These are phyloP conservation scores for Neopestalotiopsis rosae DNA, from an alignment of 2,329 filamentous ascomycete genomes.

Conservation along the genomic window DNA sequence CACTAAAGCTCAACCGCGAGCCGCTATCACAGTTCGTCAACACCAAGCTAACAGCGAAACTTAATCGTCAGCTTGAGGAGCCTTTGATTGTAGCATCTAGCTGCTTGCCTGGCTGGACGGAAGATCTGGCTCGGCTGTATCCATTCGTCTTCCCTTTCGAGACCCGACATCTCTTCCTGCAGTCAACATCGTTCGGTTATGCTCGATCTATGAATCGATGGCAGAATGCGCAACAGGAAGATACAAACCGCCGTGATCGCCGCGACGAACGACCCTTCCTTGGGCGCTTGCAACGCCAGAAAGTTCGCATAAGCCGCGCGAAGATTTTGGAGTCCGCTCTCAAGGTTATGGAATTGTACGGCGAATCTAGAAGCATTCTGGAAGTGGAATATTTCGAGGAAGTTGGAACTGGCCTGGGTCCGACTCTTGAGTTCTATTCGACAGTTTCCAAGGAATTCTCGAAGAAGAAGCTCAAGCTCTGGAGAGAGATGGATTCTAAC, in stretches of 20 bases:
- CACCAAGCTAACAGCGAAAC: slow-evolving; percentile 95
- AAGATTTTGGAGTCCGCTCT: slow-evolving; percentile 95
- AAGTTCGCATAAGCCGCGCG: slow-evolving; percentile 94
- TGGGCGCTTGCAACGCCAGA: slow-evolving; percentile 90
- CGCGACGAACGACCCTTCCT: slow-evolving; percentile 91
- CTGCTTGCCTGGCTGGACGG: slow-evolving; percentile 93
- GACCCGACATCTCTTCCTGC: slow-evolving; percentile 93
- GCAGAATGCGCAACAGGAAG: slow-evolving; percentile 87
- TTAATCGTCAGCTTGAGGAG: slow-evolving; percentile 96
- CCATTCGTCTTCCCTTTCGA: slow-evolving; percentile 98
- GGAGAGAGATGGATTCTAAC: slow-evolving; percentile 86
- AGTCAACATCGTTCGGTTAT: slow-evolving; percentile 98
- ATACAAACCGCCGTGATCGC: slow-evolving; percentile 81
- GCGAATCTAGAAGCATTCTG: slow-evolving; percentile 91
- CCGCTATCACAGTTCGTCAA: slow-evolving; percentile 95
- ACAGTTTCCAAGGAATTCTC: slow-evolving; percentile 97
- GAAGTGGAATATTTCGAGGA: slow-evolving; percentile 99
- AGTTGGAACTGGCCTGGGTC: slow-evolving; percentile 93
- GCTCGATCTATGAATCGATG: slow-evolving; percentile 96
- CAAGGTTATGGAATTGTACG: slow-evolving; percentile 99
- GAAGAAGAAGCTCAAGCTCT: slow-evolving; percentile 95
- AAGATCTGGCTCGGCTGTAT: slow-evolving; percentile 90
- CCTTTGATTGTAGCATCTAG: slow-evolving; percentile 96
- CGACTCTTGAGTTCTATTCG: slow-evolving; percentile 97
- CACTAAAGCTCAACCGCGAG: slow-evolving; percentile 76